Conservation (phyloP, 306 rosid species). For the Lablab purpureus region DNA sequence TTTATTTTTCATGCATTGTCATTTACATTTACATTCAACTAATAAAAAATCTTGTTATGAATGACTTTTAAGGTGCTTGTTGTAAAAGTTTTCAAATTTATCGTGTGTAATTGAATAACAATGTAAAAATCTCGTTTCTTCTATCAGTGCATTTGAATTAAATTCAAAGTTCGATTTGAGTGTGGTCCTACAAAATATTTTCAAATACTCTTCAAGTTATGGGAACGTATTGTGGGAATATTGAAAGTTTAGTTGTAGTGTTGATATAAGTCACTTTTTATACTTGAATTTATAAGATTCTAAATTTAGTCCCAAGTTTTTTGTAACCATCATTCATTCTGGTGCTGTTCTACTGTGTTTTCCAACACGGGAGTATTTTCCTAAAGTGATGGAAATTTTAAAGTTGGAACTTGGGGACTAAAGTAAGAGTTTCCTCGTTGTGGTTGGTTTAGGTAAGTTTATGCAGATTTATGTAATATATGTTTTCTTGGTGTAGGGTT, state of each 20-base stretch:
- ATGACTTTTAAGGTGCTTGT: background rate
- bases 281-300: background rate
- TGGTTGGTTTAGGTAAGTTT: conserved; percentile 6
- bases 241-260: background rate
- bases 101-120: background rate
- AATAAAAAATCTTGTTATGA: background rate
- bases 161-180: background rate
- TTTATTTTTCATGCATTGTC: background rate
- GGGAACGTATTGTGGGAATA: background rate
- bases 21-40: background rate
- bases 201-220: background rate
- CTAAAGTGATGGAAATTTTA: background rate
- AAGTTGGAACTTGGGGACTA: background rate
- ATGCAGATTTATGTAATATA: background rate
- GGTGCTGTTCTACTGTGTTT: background rate
- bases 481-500: background rate
- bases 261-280: background rate
- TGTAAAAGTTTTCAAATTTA: background rate
- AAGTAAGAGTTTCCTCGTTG: conserved; percentile 1
- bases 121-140: too few species aligned
- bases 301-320: background rate
- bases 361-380: background rate
- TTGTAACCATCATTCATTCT: background rate
- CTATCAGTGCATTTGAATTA: background rate
- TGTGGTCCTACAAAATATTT: background rate